A percentile compares a stretch with the other conserved stretches of the same genome.
These are phyloP conservation scores for Phaseolus coccineus DNA, from an alignment of 331 rosid genomes.

Conservation along the genomic window DNA sequence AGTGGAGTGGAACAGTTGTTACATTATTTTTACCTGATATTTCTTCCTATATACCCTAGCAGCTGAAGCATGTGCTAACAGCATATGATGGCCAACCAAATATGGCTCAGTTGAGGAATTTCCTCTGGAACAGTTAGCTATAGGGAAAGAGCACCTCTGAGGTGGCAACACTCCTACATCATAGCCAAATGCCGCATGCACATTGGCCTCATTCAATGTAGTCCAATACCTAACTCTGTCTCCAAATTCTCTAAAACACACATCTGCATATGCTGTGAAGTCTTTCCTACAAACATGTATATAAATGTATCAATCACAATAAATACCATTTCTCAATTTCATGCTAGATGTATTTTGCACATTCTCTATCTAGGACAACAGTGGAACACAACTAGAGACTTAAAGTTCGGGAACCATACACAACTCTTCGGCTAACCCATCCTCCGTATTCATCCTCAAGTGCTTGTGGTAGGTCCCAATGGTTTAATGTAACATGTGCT, in stretches of 20 bases:
- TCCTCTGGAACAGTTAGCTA: conserved; percentile 54
- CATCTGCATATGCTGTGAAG: conserved; percentile 59
- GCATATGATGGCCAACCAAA: conserved; percentile 58
- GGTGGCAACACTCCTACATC: conserved; percentile 51
- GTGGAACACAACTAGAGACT: not conserved
- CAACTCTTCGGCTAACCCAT: conserved; percentile 55
- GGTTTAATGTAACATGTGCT: conserved; percentile 64
- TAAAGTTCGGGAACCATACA: conserved; percentile 52
- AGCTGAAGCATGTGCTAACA: conserved; percentile 69
- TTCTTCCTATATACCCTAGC: conserved; percentile 53
- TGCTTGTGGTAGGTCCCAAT: conserved; percentile 64
- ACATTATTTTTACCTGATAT: conserved; percentile 51
- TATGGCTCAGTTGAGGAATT: conserved; percentile 77
- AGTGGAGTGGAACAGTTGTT: not conserved
- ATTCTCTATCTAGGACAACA: not conserved
- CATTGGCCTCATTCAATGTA: conserved; percentile 61
- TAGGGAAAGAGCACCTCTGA: conserved; percentile 51
- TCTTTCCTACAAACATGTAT: conserved; percentile 54
- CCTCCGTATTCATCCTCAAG: conserved; percentile 72
- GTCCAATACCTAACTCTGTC: conserved; percentile 68
- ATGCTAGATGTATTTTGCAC: not conserved
- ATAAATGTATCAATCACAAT: not conserved
- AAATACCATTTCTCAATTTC: not conserved
- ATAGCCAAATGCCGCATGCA: conserved; percentile 46
- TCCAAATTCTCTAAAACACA: conserved; percentile 67